These are phyloP conservation scores for Rhizopus microsporus DNA, from an alignment of 371 early-diverging fungal genomes.

Conservation along the genomic window DNA sequence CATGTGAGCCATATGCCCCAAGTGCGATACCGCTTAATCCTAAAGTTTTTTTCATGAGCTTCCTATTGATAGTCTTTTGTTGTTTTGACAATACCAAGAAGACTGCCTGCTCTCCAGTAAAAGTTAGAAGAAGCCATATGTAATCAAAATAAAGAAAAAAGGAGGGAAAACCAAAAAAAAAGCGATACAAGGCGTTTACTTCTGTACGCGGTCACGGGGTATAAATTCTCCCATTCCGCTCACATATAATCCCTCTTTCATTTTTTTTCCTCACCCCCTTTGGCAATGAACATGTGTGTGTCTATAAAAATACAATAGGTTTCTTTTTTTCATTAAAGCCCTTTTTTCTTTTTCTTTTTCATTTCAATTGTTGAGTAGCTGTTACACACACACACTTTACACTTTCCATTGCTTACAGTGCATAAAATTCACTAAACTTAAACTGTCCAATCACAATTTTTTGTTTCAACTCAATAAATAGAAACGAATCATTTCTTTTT, in stretches of 20 bases:
- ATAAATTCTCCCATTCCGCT: not conserved
- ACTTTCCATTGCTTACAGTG: too few relatives aligned
- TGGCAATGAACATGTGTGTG: too few relatives aligned
- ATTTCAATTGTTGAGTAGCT: too few relatives aligned
- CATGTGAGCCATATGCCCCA: conserved; percentile 81
- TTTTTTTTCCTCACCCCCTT: not conserved
- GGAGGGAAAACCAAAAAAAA: not conserved
- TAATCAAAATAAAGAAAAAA: conserved; percentile 6
- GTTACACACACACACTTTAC: too few relatives aligned
- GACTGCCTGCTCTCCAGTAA: conserved; percentile 56
- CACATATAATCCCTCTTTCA: not conserved
- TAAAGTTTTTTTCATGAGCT: conserved; percentile 15
- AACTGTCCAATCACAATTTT: not conserved
- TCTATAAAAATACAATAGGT: too few relatives aligned
- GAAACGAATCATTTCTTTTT: not conserved
- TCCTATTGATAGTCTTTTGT: not conserved
- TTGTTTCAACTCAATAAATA: not conserved
- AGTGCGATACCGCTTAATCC: conserved; percentile 71
- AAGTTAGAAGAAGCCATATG: conserved; percentile 45
- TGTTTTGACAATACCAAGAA: conserved; percentile 39
- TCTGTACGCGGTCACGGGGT: not conserved
- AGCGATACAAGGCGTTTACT: not conserved
- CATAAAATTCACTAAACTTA: too few relatives aligned
- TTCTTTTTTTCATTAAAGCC: not conserved
- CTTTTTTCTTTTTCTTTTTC: not conserved